phyloP scores from a whole-genome alignment of 192 early-diverging fungal genomes.

The Coemansia sp. region DNA sequence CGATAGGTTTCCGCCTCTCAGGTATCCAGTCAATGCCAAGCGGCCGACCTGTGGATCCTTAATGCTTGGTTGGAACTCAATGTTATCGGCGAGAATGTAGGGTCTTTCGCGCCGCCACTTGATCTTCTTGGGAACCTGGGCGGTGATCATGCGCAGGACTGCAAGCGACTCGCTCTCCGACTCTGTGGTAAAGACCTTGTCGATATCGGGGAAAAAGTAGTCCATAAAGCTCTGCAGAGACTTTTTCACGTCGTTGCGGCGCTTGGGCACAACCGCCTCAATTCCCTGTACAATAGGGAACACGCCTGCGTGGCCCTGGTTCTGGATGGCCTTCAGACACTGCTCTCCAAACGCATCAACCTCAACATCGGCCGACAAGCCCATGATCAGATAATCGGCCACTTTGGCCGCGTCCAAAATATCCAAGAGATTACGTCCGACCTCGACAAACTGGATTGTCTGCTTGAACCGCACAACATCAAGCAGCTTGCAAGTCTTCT shows the following conservation, averaged over 20 bases:
- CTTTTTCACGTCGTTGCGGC: constrained; percentile 74
- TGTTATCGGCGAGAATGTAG: constrained; percentile 83
- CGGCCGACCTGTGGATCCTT: constrained; percentile 57
- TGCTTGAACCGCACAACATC: constrained; percentile 86
- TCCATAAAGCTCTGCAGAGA: constrained; percentile 81
- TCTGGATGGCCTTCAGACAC: constrained; percentile 79
- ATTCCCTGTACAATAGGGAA: constrained; percentile 75
- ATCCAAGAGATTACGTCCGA: constrained; percentile 75
- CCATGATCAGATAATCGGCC: constrained; percentile 86
- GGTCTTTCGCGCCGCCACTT: constrained; percentile 85
- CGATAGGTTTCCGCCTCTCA: constrained; percentile 80
- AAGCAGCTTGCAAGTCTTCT: constrained; percentile 21
- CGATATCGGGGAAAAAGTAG: constrained; percentile 85
- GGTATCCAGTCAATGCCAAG: constrained; percentile 81
- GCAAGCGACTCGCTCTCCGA: constrained; percentile 61
- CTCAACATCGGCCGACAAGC: constrained; percentile 84
- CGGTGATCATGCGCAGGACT: constrained; percentile 74
- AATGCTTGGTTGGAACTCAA: constrained; percentile 63
- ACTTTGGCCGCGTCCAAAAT: constrained; percentile 89
- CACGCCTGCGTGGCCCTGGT: constrained; percentile 80
- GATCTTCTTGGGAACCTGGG: constrained; percentile 74
- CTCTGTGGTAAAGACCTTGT: constrained; percentile 68
- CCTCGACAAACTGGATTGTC: constrained; percentile 78
- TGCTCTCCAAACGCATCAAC: constrained; percentile 92
- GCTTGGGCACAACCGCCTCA: constrained; percentile 61